These are phyloP conservation scores for Curvularia sp. DNA, from an alignment of 2,329 filamentous ascomycete genomes.

Conservation along the genomic window DNA sequence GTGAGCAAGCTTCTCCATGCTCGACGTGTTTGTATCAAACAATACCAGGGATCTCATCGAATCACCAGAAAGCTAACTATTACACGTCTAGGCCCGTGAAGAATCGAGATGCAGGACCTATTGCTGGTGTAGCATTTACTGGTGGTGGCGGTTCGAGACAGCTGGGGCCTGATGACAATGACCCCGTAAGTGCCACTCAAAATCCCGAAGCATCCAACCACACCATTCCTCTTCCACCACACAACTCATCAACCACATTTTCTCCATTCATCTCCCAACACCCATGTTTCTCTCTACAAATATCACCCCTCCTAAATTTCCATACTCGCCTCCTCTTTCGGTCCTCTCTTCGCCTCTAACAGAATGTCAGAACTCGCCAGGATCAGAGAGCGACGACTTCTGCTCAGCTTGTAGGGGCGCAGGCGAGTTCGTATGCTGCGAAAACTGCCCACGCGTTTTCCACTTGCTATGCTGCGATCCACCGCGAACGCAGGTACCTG, in stretches of 20 bases:
- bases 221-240: conserved; percentile 49
- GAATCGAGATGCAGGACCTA: conserved; percentile 69
- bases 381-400: conserved; percentile 79
- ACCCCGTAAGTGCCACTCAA: conserved; percentile 58
- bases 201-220: conserved; percentile 54
- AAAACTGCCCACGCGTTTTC: conserved; percentile 88
- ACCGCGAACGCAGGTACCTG: conserved; percentile 55
- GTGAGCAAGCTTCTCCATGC: conserved; percentile 45
- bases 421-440: conserved; percentile 89
- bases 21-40: conserved; percentile 38
- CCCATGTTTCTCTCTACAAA: conserved; percentile 44
- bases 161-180: conserved; percentile 64
- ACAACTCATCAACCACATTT: conserved; percentile 42
- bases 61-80: conserved; percentile 42
- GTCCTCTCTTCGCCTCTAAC: conserved; percentile 51
- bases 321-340: conserved; percentile 47
- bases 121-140: conserved; percentile 67
- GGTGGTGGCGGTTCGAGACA: conserved; percentile 68
- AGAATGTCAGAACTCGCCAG: conserved; percentile 48
- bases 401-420: conserved; percentile 85
- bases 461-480: conserved; percentile 90
- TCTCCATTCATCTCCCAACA: conserved; percentile 37
- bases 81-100: conserved; percentile 70
- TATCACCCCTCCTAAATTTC: conserved; percentile 40
- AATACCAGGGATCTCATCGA: conserved; percentile 26